Conservation (phyloP, 1,284 basidiomycete genomes). For the Naganishia sp. region DNA sequence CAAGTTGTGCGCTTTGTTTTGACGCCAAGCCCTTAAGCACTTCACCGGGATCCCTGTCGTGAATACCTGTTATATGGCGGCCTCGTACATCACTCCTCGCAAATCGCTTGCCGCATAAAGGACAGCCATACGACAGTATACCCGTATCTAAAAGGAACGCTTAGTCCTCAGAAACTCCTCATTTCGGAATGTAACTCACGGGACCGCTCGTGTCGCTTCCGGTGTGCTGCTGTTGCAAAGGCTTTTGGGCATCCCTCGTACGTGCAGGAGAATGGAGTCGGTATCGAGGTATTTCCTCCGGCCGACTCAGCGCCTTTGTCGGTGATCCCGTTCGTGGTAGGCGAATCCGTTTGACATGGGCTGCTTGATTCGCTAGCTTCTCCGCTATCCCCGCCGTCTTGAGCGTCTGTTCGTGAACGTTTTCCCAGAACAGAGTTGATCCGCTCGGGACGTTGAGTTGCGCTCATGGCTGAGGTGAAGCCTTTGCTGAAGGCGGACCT, state of each 20-base stretch:
- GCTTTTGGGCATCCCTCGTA: slow-evolving; percentile 40
- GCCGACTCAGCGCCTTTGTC: neutral
- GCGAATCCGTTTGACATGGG: neutral
- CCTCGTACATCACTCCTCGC: slow-evolving; percentile 42
- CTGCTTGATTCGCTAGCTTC: slow-evolving; percentile 5
- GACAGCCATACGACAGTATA: slow-evolving; percentile 41
- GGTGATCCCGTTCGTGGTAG: neutral
- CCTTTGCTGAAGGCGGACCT: no score
- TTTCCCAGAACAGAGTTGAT: slow-evolving; percentile 9
- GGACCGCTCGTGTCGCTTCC: slow-evolving; percentile 42
- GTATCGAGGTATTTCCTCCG: no score
- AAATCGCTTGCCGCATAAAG: slow-evolving; percentile 41
- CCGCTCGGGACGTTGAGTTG: no score
- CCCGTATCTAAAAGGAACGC: slow-evolving; percentile 37
- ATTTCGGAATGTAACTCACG: slow-evolving; percentile 34
- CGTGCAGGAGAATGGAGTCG: slow-evolving; percentile 11
- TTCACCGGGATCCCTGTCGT: slow-evolving; percentile 31
- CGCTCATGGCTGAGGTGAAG: no score
- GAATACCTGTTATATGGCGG: slow-evolving; percentile 42
- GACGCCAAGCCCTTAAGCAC: neutral
- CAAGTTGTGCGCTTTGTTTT: neutral
- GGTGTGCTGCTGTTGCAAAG: slow-evolving; percentile 44
- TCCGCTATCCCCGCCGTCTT: neutral
- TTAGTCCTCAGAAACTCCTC: neutral
- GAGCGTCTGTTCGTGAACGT: neutral